Percentiles rank a stretch among this genome's conserved stretches.
Evolutionary conservation across 441 rosid genomes (phyloP).

Genomic region (Biscutella laevigata): DNA sequence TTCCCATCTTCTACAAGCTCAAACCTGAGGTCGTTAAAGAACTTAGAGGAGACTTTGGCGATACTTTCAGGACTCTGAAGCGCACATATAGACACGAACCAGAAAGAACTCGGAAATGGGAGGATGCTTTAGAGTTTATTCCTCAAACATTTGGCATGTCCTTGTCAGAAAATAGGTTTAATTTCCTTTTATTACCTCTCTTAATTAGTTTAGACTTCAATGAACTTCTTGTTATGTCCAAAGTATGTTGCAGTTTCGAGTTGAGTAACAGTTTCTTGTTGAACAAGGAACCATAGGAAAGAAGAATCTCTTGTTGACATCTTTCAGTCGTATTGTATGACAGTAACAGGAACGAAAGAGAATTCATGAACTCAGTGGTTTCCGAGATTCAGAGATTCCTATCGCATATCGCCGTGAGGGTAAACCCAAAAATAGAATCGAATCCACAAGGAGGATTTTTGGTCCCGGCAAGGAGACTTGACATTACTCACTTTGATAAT

Average conservation of each 20-base stretch:
- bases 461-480: slow-evolving; percentile 12
- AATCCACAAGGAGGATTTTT: not conserved
- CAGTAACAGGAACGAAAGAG: not conserved
- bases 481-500: not conserved
- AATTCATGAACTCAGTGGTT: not conserved
- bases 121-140: not conserved
- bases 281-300: not conserved
- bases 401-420: not conserved
- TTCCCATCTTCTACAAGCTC: not conserved
- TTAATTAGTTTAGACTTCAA: no score
- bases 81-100: not conserved
- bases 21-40: not conserved
- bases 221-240: not conserved
- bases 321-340: not conserved
- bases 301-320: not conserved
- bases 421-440: not conserved
- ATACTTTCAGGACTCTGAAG: not conserved
- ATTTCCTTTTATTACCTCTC: no score
- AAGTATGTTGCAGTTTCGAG: not conserved
- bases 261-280: not conserved
- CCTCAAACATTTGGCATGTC: not conserved
- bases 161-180: not conserved
- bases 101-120: not conserved
- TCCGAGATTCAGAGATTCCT: not conserved
- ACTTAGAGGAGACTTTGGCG: not conserved